These are phyloP conservation scores for Pythium oligandrum DNA, from an alignment of 352 stramenopile genomes.

Conservation along the genomic window DNA sequence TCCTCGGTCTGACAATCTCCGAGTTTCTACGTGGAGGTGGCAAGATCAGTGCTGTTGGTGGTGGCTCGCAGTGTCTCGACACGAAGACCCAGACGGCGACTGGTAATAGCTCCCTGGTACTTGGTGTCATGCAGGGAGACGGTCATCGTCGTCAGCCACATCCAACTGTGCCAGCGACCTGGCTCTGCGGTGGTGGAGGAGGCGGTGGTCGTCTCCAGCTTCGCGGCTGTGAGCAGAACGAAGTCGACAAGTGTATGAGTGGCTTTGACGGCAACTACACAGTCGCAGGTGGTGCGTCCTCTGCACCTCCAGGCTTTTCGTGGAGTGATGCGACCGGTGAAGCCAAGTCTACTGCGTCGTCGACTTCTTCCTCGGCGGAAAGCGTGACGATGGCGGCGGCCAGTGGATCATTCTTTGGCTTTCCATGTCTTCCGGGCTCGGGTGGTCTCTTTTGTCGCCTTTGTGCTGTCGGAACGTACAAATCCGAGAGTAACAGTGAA, in stretches of 20 bases:
- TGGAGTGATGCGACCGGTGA: neutral
- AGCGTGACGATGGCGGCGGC: slow-evolving; percentile 14
- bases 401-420: slow-evolving; percentile 71
- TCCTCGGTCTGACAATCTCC: slow-evolving; percentile 56
- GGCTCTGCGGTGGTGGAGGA: slow-evolving; percentile 58
- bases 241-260: slow-evolving; percentile 59
- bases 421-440: slow-evolving; percentile 70
- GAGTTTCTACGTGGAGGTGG: slow-evolving; percentile 55
- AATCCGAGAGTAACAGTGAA: slow-evolving; percentile 74
- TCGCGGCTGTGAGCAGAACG: slow-evolving; percentile 56
- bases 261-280: slow-evolving; percentile 79
- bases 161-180: neutral
- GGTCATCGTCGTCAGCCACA: no score
- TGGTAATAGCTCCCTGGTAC: neutral
- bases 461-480: slow-evolving; percentile 59
- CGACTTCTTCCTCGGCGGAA: slow-evolving; percentile 17
- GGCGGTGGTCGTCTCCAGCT: slow-evolving; percentile 67
- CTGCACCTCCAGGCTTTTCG: neutral
- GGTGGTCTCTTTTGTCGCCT: slow-evolving; percentile 68
- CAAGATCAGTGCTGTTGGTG: slow-evolving; percentile 65
- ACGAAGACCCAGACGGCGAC: neutral
- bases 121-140: neutral
- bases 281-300: slow-evolving; percentile 43
- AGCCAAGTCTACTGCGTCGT: slow-evolving; percentile 3
- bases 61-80: slow-evolving; percentile 45